Base-by-base conservation (phyloP, 208 protist species). In the Trypanosoma platydactyli region DNA sequence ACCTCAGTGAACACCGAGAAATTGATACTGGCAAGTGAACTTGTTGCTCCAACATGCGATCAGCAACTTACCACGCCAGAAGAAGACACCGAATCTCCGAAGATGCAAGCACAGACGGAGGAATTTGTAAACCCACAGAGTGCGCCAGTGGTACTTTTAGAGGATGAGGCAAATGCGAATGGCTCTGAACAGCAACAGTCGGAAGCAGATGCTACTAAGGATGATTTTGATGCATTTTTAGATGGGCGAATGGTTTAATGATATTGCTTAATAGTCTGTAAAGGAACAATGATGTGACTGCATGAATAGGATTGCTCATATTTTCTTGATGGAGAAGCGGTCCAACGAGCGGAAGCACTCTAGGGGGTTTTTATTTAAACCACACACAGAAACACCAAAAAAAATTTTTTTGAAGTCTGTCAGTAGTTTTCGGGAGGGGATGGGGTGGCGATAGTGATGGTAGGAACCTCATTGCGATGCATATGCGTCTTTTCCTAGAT, bases 171-270 rank as follows among this genome's bases (percentile, higher is more conserved):
- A 42, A 69, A 40, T 40, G 42, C 9, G 57, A 54, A 53, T 50
- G 24, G 25, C 3, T 25, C 16, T 5, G 27, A 22, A 16, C 33
- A 22, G n/a, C 38, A 48, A 60, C 20, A 12, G 11, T 20, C 33
- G 50, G 50, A 18, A 56, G 13, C n/a, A 62, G 48, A 15, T 60
- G 22, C n/a, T 5, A 71, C 80, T 33, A 77, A 83, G 27, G 86
- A 92, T 73, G 82, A 89, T 55, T 92, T 92, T 69, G 86, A 92
- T 68, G 78, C 81, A 9, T 92, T 92, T 61, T 71, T 91, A 22
- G 76, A 86, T 16, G 71, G 76, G 20, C 78, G 56, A 7, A 58
- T 76, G 40, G 40, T 13, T 18, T 59, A 70, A 41, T 69, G 38
- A 30, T n/a, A 11, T 20, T 22, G 33, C 35, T 54, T 16, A 6